phyloP scores from a whole-genome alignment of 1,284 basidiomycete species.

The Trametes polyzona region DNA sequence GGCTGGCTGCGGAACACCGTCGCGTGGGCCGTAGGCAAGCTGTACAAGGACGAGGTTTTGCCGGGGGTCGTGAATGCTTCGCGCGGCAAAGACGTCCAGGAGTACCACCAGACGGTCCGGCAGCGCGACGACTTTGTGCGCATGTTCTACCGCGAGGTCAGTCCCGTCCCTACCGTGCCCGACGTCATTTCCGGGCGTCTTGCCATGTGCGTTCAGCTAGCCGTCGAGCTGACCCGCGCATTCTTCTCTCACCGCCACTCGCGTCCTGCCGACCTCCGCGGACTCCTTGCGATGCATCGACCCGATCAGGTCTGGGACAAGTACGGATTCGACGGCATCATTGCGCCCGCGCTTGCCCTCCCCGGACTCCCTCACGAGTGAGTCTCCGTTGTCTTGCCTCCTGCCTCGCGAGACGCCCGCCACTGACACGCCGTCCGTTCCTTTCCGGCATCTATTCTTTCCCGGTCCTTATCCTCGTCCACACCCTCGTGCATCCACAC shows the following conservation, averaged over 20 bases:
- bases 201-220: background rate
- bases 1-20: slow-evolving; percentile 55
- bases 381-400: slow-evolving; percentile 27
- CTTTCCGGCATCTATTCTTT: background rate
- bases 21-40: slow-evolving; percentile 49
- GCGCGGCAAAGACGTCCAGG: slow-evolving; percentile 55
- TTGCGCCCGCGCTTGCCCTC: slow-evolving; percentile 74
- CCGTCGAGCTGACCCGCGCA: background rate
- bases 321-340: slow-evolving; percentile 72
- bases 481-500: background rate
- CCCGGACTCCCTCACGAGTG: slow-evolving; percentile 78
- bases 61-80: slow-evolving; percentile 49
- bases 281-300: background rate
- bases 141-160: slow-evolving; percentile 62
- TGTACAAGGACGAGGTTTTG: slow-evolving; percentile 63
- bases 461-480: background rate
- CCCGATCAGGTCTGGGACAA: slow-evolving; percentile 69
- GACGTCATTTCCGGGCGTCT: background rate
- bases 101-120: slow-evolving; percentile 55
- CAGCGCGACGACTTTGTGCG: slow-evolving; percentile 55
- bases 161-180: slow-evolving; percentile 17
- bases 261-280: background rate
- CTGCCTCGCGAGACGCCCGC: background rate
- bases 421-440: background rate
- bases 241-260: background rate